Base-by-base conservation (phyloP, 768 basidiomycete species). In the Russula abietina region DNA sequence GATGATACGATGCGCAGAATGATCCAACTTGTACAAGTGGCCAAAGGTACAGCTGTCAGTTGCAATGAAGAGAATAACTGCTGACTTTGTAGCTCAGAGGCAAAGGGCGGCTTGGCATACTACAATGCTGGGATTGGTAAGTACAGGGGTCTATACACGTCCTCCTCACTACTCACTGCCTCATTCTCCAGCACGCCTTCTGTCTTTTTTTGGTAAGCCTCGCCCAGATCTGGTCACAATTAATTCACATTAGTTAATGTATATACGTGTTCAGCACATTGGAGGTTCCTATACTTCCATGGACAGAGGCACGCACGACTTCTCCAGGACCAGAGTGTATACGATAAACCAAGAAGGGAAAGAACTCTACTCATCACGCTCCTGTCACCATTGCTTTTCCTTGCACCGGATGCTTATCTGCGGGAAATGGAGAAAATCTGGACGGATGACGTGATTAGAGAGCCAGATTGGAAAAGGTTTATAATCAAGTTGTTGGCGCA, bases 251-350 rank as follows among this genome's bases (percentile, higher is more conserved):
- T n/a, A 1, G 41, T 39, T n/a, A 26, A 49, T 41, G 22, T 0
- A 3, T 10, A n/a, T 10, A 2, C 19, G 1, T 43, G 12, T 48
- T 16, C 22, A 67, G 67, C 52, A 32, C 61, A 67, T 52, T 65
- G 60, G 61, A 58, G 57, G 39, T 67, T 62, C 43, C n/a, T 66
- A 22, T 50, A 66, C 43, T 57, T 52, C 55, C 67, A 67, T 3
- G 67, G 67, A 19, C 61, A 66, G 55, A 55, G 19, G 8, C 39
- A 54, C 17, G 67, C 67, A 16, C 61, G 65, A 2, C 50, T 67
- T 32, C 16, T 53, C 19, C 38, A 51, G 51, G 38, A 50, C 4
- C 14, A 62, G 28, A 60, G 48, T 2, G 45, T 66, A 3, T 65
- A 60, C 22, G 17, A 55, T 41, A 43, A 32, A 8, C 26, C 41